Base-by-base conservation (phyloP, 2,329 filamentous ascomycete genomes). In the Ciborinia camelliae region DNA sequence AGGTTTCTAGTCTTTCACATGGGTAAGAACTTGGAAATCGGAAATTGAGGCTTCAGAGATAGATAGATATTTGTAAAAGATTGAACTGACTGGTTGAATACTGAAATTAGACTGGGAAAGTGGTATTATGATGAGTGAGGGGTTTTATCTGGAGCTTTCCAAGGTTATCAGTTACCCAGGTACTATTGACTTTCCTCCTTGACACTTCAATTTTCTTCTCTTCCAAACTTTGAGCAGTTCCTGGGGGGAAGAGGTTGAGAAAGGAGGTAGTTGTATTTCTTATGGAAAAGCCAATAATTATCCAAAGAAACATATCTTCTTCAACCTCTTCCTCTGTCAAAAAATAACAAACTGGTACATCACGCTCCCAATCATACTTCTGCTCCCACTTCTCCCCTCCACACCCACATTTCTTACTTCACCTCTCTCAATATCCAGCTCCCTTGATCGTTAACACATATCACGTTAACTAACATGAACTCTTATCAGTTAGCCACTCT, bases 381-480 rank as follows among this genome's bases (percentile, higher is more conserved):
- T 7, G 0, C 4, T 32, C 15, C 3, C 5, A 2, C 45, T n/a
- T 32, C 10, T n/a, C 9, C 14, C 3, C 26, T 4, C 2, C 2
- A 1, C 3, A n/a, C 43, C 43, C 2, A 23, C 4, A 4, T 23
- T 48, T 48, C 23, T n/a, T n/a, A n/a, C n/a, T n/a, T n/a, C n/a
- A n/a, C n/a, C n/a, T n/a, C n/a, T n/a, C n/a, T n/a, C n/a, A n/a
- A n/a, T n/a, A n/a, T n/a, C 23, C 14, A 14, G 15, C 14, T 41
- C 10, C 2, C 10, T 23, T 5, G 26, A 4, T 10, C 4, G 4
- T 10, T 15, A 4, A 14, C 9, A 26, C 4, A 14, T 26, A 47
- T 14, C 43, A 47, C n/a, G 26, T 9, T 30, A 32, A 30, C 48
- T 51, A n/a, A 32, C 15, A 30, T 32, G 3, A 20, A 30, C 26